A percentile compares a stretch with the other conserved stretches of the same genome.
These are phyloP conservation scores for Calonectria pseudoreteaudii DNA, from an alignment of 2,329 filamentous ascomycete genomes.

Conservation along the genomic window DNA sequence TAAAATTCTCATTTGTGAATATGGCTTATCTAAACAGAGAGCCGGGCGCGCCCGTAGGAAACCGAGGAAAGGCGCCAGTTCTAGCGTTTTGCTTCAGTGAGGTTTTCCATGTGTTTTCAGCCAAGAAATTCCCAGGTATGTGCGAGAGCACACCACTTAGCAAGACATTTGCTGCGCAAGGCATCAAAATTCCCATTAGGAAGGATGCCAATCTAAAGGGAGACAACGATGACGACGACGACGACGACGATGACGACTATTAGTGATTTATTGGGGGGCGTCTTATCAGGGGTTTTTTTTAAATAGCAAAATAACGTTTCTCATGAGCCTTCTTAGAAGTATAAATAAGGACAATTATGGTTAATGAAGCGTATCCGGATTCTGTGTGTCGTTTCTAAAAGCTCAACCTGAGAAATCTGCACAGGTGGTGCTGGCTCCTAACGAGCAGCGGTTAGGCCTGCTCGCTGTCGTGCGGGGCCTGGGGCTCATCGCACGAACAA, in stretches of 20 bases:
- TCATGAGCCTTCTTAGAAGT: neutral
- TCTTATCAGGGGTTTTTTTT: neutral
- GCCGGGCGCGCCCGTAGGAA: conserved; percentile 64
- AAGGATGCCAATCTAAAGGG: conserved; percentile 78
- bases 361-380: neutral
- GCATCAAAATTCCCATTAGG: conserved; percentile 95
- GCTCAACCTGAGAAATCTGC: neutral
- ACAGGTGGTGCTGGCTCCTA: neutral
- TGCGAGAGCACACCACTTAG: conserved; percentile 93
- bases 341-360: neutral
- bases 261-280: conserved; percentile 20
- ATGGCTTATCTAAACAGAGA: conserved; percentile 67
- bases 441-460: neutral
- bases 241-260: too few relatives aligned
- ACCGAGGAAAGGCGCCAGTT: conserved; percentile 82
- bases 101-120: conserved; percentile 91
- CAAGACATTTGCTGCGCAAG: conserved; percentile 92
- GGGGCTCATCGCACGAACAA: neutral
- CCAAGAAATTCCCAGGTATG: conserved; percentile 98
- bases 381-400: neutral
- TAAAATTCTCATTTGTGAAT: conserved; percentile 84
- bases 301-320: neutral
- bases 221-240: conserved; percentile 64
- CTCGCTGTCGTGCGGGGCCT: neutral
- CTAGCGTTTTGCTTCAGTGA: conserved; percentile 89